Percentiles rank a stretch among this genome's conserved stretches.
Evolutionary conservation across 129 eudicot species (phyloP).

Genomic region (Chrysanthemum makinoi): DNA sequence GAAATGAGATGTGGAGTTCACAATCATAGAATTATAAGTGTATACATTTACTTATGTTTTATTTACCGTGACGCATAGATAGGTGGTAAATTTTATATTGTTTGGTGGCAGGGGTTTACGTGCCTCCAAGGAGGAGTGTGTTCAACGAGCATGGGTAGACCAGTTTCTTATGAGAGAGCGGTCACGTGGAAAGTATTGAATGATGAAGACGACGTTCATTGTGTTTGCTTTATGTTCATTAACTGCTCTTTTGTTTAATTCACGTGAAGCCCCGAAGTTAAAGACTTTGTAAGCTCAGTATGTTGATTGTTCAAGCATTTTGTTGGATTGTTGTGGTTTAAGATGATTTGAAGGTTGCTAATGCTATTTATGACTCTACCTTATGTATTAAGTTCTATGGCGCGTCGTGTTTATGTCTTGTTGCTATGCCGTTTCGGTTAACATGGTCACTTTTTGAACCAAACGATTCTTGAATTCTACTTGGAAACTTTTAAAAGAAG

Average conservation of each 20-base stretch:
- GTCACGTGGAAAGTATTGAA: slow-evolving; percentile 90
- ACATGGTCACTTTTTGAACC: background rate
- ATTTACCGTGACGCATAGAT: too few species aligned
- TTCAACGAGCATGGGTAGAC: slow-evolving; percentile 93
- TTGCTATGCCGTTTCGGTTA: background rate
- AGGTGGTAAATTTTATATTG: background rate
- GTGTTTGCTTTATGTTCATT: slow-evolving; percentile 84
- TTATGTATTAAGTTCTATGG: slow-evolving; percentile 11
- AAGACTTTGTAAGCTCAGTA: background rate
- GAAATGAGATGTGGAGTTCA: too few species aligned
- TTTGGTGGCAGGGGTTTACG: slow-evolving; percentile 64
- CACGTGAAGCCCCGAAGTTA: background rate
- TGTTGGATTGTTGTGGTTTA: slow-evolving; percentile 23
- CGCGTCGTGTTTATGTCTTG: background rate
- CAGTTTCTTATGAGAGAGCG: slow-evolving; percentile 83
- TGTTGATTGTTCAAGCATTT: background rate
- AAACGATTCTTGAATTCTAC: background rate
- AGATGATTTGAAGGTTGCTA: slow-evolving; percentile 19
- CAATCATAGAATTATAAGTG: too few species aligned
- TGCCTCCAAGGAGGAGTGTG: slow-evolving; percentile 95
- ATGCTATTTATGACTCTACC: slow-evolving; percentile 13
- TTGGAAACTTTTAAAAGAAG: background rate
- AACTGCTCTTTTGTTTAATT: slow-evolving; percentile 86
- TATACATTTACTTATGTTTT: too few species aligned
- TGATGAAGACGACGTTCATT: slow-evolving; percentile 78